A percentile compares a stretch with the other conserved stretches of the same genome.
phyloP scores from a whole-genome alignment of 306 rosid genomes.

The Lathyrus oleraceus region DNA sequence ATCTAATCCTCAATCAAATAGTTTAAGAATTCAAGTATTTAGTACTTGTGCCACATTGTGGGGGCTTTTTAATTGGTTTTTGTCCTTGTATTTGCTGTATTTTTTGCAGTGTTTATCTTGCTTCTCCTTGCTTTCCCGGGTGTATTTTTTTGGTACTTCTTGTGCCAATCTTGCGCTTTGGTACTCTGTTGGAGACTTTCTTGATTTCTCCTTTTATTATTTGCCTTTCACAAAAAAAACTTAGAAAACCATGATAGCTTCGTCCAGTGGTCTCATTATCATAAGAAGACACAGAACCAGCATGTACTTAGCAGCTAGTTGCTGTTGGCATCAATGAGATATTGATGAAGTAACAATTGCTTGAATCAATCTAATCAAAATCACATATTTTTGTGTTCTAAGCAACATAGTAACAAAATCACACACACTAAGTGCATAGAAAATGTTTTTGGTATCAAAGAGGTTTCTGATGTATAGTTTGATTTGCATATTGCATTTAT shows the following conservation, averaged over 20 bases:
- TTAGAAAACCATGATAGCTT: constrained; percentile 13
- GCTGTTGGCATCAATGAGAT: background rate
- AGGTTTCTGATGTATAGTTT: background rate
- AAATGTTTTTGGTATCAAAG: background rate
- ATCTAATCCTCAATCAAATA: background rate
- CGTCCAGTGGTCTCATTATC: constrained; percentile 15
- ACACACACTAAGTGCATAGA: too few species aligned
- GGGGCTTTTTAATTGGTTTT: too few species aligned
- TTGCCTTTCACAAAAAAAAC: too few species aligned
- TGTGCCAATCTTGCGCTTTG: too few species aligned
- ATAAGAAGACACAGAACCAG: constrained; percentile 5
- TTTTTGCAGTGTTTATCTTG: too few species aligned
- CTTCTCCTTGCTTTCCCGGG: too few species aligned
- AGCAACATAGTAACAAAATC: background rate
- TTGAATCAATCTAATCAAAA: too few species aligned
- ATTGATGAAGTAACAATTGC: background rate
- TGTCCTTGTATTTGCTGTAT: too few species aligned
- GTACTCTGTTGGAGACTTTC: too few species aligned
- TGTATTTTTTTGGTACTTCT: too few species aligned
- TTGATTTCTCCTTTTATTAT: too few species aligned
- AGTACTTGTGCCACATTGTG: background rate
- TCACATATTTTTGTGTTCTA: too few species aligned
- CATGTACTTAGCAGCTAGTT: background rate
- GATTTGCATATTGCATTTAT: background rate
- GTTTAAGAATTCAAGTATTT: background rate